These are phyloP conservation scores for Penicillium sp. DNA, from an alignment of 2,329 filamentous ascomycete species.

Conservation along the genomic window DNA sequence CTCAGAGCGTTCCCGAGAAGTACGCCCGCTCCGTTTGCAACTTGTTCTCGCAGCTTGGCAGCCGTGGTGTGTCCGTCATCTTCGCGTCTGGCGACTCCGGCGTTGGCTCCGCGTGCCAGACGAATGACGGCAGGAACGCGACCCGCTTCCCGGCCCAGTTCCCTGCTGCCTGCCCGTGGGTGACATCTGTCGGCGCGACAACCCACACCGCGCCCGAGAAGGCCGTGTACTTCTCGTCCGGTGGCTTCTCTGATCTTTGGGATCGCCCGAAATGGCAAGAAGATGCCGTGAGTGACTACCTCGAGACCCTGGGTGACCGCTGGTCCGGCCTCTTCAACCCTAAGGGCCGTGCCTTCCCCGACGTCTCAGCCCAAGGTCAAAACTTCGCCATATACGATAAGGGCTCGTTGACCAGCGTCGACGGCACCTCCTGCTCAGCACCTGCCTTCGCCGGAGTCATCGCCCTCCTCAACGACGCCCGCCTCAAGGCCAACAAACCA, in stretches of 20 bases:
- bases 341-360: constrained; percentile 40
- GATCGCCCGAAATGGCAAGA: constrained; percentile 34
- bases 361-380: constrained; percentile 39
- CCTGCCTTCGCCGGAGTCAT: constrained; percentile 60
- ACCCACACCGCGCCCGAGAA: constrained; percentile 36
- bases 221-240: constrained; percentile 42
- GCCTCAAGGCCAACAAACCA: constrained; percentile 50
- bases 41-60: constrained; percentile 50
- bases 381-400: constrained; percentile 34
- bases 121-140: constrained; percentile 35
- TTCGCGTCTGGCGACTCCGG: constrained; percentile 52
- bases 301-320: constrained; percentile 25
- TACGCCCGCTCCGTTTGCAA: constrained; percentile 43
- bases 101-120: constrained; percentile 38
- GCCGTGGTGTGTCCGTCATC: constrained; percentile 49
- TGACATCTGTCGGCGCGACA: constrained; percentile 45
- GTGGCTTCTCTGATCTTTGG: constrained; percentile 43
- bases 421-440: constrained; percentile 50
- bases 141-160: constrained; percentile 45
- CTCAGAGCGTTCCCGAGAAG: constrained; percentile 32
- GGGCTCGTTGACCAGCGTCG: constrained; percentile 26
- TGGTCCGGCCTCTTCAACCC: constrained; percentile 34
- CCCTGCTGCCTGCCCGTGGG: constrained; percentile 39
- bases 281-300: constrained; percentile 36
- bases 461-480: constrained; percentile 61